phyloP scores from a whole-genome alignment of 2,329 filamentous ascomycete genomes.

The Biscogniauxia mediterranea region DNA sequence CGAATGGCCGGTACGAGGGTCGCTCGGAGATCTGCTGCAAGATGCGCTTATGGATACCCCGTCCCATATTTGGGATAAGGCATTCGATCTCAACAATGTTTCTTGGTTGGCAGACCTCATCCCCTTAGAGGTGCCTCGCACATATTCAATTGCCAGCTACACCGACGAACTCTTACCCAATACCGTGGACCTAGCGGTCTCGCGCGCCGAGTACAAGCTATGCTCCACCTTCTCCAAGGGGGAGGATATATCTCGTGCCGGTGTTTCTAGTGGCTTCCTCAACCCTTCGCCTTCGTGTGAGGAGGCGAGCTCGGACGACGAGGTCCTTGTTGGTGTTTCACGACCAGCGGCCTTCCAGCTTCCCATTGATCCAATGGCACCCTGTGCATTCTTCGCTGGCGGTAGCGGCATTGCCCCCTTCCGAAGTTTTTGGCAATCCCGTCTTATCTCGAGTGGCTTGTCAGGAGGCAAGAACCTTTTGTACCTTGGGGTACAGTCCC shows the following conservation, averaged over 20 bases:
- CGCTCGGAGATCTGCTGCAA: constrained; percentile 50
- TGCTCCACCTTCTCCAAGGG: constrained; percentile 40
- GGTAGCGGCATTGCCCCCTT: constrained; percentile 54
- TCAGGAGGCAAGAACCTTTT: constrained; percentile 35
- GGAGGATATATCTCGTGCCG: constrained; percentile 36
- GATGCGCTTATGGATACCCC: constrained; percentile 47
- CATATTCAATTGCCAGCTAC: constrained; percentile 52
- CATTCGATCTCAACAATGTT: constrained; percentile 45
- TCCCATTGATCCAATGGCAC: constrained; percentile 47
- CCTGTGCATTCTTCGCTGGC: constrained; percentile 52
- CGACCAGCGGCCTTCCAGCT: constrained; percentile 51
- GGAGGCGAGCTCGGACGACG: constrained; percentile 43
- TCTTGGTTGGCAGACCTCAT: constrained; percentile 48
- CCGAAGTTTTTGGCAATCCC: constrained; percentile 52
- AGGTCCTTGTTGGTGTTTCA: constrained; percentile 51
- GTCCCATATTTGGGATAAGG: constrained; percentile 48
- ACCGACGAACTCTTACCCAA: constrained; percentile 49
- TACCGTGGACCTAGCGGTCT: constrained; percentile 51
- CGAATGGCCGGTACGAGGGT: constrained; percentile 51
- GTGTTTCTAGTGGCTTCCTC: constrained; percentile 54
- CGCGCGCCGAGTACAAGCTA: constrained; percentile 49
- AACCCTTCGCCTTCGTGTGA: constrained; percentile 43
- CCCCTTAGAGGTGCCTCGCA: constrained; percentile 48
- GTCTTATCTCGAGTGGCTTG: constrained; percentile 24
- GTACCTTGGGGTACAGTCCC: constrained; percentile 51